Base-by-base conservation (phyloP, 2,329 filamentous ascomycete species). In the Botryotinia convoluta region DNA sequence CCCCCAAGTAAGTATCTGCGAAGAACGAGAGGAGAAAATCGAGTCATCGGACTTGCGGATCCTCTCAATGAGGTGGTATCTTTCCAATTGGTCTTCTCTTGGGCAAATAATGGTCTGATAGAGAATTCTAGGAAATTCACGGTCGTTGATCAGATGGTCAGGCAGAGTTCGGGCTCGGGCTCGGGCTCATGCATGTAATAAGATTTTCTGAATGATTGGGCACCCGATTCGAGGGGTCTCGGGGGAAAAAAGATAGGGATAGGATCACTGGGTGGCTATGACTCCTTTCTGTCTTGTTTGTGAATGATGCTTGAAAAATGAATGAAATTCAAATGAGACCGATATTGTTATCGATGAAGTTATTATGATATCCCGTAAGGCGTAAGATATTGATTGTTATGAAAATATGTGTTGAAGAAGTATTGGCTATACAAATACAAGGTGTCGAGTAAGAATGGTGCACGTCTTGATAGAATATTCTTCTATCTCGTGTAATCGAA, bases 1-100 rank as follows among this genome's bases (percentile, higher is more conserved):
- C 79, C 79, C n/a, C 76, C 75, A 48, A 80, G 74, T 35, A 81
- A 74, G 65, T 81, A 81, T 74, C 73, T 78, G n/a, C 78, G 77
- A 37, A 81, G 76, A 35, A 79, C 71, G 42, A 57, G 69, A 37
- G 78, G 74, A 37, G 78, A 59, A 35, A 79, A 77, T 72, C 75
- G 76, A 37, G 77, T 73, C 80, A 81, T 81, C 75, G 76, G 71
- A 60, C 54, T n/a, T 7, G 39, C 5, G 29, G n/a, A 70, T 57
- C n/a, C 59, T 51, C 39, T 69, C 26, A 35, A 48, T 4, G 44
- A 42, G 57, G 9, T 22, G 29, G 22, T 44, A 22, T 20, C 3
- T 26, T 70, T 62, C 35, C 59, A 71, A 63, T 71, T 63, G 69
- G 69, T 32, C 44, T 54, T 39, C 29, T 32, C n/a, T 48, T 37